phyloP scores from a whole-genome alignment of 441 rosid genomes.

The Eruca vesicaria region DNA sequence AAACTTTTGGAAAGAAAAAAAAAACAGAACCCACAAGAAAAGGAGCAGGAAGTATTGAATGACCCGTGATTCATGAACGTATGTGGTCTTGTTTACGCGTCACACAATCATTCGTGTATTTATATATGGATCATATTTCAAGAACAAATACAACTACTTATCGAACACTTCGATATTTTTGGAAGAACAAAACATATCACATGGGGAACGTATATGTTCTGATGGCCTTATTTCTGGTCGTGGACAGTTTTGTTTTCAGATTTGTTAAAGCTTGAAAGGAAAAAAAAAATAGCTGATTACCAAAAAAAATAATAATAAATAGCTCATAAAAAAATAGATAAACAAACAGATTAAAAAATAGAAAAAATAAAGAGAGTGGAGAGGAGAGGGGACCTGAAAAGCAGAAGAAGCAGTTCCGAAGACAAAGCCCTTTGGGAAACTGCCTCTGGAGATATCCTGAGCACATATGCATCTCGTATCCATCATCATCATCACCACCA shows the following conservation, averaged over 20 bases:
- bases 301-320: too few species aligned
- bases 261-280: neutral
- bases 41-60: conserved; percentile 2
- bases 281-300: too few species aligned
- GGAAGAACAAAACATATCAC: conserved; percentile 7
- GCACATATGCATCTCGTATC: conserved; percentile 35
- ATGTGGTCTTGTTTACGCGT: conserved; percentile 18
- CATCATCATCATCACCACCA: conserved; percentile 14
- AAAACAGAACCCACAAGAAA: conserved; percentile 15
- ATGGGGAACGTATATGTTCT: conserved; percentile 4
- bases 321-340: neutral
- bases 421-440: conserved; percentile 80
- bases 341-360: neutral
- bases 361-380: conserved; percentile 12
- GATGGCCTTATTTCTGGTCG: conserved; percentile 4
- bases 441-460: conserved; percentile 54
- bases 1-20: neutral
- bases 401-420: conserved; percentile 97
- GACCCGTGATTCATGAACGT: conserved; percentile 14
- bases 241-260: neutral
- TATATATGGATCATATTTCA: neutral
- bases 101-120: neutral
- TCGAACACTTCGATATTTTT: neutral
- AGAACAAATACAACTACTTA: neutral
- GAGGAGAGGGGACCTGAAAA: conserved; percentile 61